These are phyloP conservation scores for Thuidium tamariscinum DNA, from an alignment of 225 moss, liverwort and hornwort genomes.

Conservation along the genomic window DNA sequence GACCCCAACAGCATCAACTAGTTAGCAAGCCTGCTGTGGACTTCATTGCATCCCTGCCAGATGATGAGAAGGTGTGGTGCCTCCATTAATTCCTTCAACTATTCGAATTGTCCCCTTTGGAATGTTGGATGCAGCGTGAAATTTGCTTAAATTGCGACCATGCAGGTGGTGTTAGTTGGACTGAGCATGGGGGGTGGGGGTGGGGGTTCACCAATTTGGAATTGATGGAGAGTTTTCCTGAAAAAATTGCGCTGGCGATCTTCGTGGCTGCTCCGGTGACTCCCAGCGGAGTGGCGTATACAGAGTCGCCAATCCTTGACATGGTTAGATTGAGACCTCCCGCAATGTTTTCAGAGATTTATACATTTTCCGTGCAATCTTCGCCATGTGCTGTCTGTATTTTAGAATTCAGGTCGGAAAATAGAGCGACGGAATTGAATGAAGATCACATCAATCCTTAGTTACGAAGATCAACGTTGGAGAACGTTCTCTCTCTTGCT, in stretches of 20 bases:
- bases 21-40: conserved; percentile 8
- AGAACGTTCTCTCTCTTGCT: background rate
- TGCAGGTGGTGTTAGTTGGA: conserved; percentile 1
- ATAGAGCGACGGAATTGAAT: background rate
- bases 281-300: background rate
- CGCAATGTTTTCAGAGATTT: background rate
- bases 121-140: background rate
- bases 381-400: background rate
- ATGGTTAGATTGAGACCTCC: background rate
- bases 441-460: background rate
- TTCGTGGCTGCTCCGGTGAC: background rate
- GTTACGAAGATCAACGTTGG: background rate
- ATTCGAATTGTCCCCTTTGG: background rate
- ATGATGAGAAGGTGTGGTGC: background rate
- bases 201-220: background rate
- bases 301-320: background rate
- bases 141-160: background rate
- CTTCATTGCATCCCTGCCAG: background rate
- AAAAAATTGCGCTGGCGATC: background rate
- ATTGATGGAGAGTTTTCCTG: background rate
- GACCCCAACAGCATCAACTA: conserved; percentile 12
- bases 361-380: background rate
- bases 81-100: background rate
- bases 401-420: background rate
- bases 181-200: background rate